Evolutionary conservation across 2,329 filamentous ascomycete species (phyloP), one percentile per base, ranked within the genome.

Genomic region (Nothophoma quercina): DNA sequence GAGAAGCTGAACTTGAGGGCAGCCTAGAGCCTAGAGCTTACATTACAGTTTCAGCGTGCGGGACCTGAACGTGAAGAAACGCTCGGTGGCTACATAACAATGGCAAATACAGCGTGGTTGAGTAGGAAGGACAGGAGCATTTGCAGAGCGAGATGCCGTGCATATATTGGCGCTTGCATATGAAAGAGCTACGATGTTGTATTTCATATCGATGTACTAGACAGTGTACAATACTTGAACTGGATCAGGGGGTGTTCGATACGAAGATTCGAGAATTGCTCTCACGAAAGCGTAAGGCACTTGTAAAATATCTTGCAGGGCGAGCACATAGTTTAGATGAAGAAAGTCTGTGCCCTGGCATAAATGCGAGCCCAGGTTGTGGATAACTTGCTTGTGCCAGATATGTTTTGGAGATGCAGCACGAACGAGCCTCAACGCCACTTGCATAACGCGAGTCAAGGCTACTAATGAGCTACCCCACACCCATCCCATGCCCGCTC

Each of bases 391-490:
- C 15, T 53, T 53, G 50, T 53, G 50, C 50, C 50, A 48, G 39
- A 28, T 29, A 5, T 34, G 50, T 53, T 47, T 48, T 47, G 39
- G 36, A 47, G 50, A 28, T 35, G 45, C 26, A 22, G 40, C 49
- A 49, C 45, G 34, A 45, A 55, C 48, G 40, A 59, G 55, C 52
- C 47, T 54, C 42, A 52, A 55, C 54, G 64, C 67, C 56, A 59
- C 48, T 53, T 54, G 51, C 51, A 54, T 48, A 48, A 55, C 56
- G 56, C 59, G 64, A 68, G 61, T 63, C 68, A 61, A 65, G 59
- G 64, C 54, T 69, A 67, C 68, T 70, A 60, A n/a, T n/a, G n/a
- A n/a, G n/a, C 63, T 58, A 53, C 62, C 64, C 66, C 63, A 64
- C 60, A 59, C 61, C 40, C 13, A 29, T n/a, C n/a, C n/a, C n/a